Base-by-base conservation (phyloP, 129 eudicot species). In the Gnaphalium uliginosum region DNA sequence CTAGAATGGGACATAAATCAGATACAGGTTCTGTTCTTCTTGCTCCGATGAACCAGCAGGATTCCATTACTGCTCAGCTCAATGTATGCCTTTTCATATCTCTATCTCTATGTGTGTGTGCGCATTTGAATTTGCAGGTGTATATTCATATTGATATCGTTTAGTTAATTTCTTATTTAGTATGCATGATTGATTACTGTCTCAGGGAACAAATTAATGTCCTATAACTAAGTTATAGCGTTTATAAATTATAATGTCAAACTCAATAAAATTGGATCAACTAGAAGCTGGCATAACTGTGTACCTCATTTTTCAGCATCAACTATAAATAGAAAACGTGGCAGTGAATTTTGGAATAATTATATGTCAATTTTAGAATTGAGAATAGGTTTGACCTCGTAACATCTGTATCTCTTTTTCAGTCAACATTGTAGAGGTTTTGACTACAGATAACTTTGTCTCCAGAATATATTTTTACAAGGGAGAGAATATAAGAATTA, bases 1-100 rank as follows among this genome's bases (percentile, higher is more conserved):
- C 98, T 35, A 78, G 75, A 76, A 60, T 87, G 69, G 88, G 91
- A 57, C 87, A 79, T 56, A 87, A 53, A 68, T 92, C 98, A 22
- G 92, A 79, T 27, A 92, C 96, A 17, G 90, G 93, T 25, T 65
- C 93, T 30, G 70, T 79, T 27, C 73, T 92, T 32, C 17, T 92
- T 60, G 66, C 98, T 76, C 92, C 90, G 4, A 77, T 76, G 82
- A 92, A 92, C 59, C 98, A 92, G 84, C 96, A 89, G 90, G 98
- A 92, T 83, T 73, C 89, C 61, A 33, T 92, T 32, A 88, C 96
- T 8, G 66, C 73, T 76, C 98, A 92, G 79, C 98, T 92, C 59
- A 81, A 89, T n/a, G 98, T 92, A 76, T 39, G 71, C 33, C 33
- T 30, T 71, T 69, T 50, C 63, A 8, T 78, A 62, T 26, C 35